phyloP scores from a whole-genome alignment of 106 monocot genomes.

The Dendrobium nobile region DNA sequence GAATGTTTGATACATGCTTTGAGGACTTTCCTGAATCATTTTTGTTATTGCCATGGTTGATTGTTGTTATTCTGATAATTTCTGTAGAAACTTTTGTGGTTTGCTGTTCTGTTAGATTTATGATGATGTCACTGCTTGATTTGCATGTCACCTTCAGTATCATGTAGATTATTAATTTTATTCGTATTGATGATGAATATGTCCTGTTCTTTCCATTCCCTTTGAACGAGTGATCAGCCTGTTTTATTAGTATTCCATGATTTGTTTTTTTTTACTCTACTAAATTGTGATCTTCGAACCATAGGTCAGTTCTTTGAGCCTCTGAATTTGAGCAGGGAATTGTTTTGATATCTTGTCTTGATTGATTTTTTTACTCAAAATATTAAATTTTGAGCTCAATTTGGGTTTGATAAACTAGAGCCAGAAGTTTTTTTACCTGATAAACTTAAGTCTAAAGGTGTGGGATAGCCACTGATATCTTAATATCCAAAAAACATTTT shows the following conservation, averaged over 20 bases:
- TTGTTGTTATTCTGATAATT: not conserved
- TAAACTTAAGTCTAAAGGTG: not conserved
- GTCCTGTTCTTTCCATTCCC: not conserved
- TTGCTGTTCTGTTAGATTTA: not conserved
- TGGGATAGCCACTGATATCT: not conserved
- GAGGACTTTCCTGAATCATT: not conserved
- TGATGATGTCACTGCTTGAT: not conserved
- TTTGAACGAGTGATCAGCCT: not conserved
- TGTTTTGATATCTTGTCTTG: not conserved
- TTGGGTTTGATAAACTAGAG: conserved; percentile 1
- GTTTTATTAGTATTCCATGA: not conserved
- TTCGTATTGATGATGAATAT: not conserved
- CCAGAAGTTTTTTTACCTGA: not conserved
- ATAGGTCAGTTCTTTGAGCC: not conserved
- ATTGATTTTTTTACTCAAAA: not conserved
- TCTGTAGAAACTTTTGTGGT: not conserved
- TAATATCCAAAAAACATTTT: not conserved
- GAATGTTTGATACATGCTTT: not conserved
- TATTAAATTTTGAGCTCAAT: not conserved
- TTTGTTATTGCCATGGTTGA: not conserved
- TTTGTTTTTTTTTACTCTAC: not conserved
- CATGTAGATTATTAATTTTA: not conserved
- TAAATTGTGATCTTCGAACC: not conserved
- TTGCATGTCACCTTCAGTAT: not conserved
- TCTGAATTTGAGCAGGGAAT: not conserved